Base-by-base conservation (phyloP, 352 stramenopile genomes). In the Phytophthora kernoviae region DNA sequence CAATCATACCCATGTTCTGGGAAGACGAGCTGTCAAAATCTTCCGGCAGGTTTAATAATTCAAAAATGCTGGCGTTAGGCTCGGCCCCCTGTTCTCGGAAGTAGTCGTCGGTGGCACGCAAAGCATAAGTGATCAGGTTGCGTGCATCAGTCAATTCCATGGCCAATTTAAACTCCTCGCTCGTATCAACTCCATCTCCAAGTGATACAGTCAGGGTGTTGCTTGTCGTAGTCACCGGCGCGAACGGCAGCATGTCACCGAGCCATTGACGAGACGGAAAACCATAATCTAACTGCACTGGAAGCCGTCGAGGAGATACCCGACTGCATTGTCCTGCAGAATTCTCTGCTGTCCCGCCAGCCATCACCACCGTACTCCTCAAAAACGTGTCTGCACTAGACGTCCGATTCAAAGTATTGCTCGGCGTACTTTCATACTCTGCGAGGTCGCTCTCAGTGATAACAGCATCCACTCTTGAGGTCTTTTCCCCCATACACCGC, bases 211-310 rank as follows among this genome's bases (percentile, higher is more conserved):
- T 58, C 9, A 81, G 39, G 9, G 54, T 67, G 46, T 77, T 77
- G 12, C 27, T 46, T 6, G 20, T n/a, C 12, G 57, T 70, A 1
- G 30, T 59, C 21, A 60, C 57, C 5, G 65, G 68, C 5, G 71
- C 65, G 47, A 57, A 73, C 5, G 74, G 63, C 2, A 79, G 42
- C 24, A 82, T 46, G 8, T 71, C 40, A 2, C 36, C 47, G 18
- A 88, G 66, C 83, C 83, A 92, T 8, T 56, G 24, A 6, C 61
- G 68, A 11, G 79, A 78, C 4, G 74, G 52, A 43, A 89, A 90
- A 0, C 71, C 83, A 32, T 83, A 92, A 18, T 76, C 67, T 10
- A 88, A 36, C 15, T 68, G 57, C 1, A 70, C 68, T 12, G 74
- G 69, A 1, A 90, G 57, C 14, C 65, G 58, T 54, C 70, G 48